These are phyloP conservation scores for Rhododendron simsii DNA, from an alignment of 148 eudicot genomes.

Conservation along the genomic window DNA sequence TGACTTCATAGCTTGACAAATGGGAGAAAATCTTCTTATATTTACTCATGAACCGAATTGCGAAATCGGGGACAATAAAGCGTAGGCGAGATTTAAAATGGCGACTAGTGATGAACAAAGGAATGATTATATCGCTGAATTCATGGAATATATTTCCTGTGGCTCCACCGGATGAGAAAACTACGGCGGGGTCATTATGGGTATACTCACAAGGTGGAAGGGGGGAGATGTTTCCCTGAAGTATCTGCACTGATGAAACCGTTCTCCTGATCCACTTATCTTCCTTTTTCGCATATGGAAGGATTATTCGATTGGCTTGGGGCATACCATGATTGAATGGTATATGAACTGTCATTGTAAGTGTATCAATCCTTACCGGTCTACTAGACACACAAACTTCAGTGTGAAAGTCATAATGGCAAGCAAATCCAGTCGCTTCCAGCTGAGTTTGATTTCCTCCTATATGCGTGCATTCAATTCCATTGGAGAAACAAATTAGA, in stretches of 20 bases:
- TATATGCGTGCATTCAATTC: constrained; percentile 1
- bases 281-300: constrained; percentile 34
- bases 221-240: constrained; percentile 24
- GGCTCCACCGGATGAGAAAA: not conserved
- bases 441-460: not conserved
- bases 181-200: not conserved
- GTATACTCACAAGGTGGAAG: constrained; percentile 31
- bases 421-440: not conserved
- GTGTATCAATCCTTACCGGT: constrained; percentile 15
- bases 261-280: constrained; percentile 16
- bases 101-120: not conserved
- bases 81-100: not conserved
- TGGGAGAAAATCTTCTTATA: not conserved
- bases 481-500: not conserved
- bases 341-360: constrained; percentile 15
- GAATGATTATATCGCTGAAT: not conserved
- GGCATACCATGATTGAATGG: constrained; percentile 8
- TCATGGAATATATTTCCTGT: not conserved
- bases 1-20: not conserved
- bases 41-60: not conserved
- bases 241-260: constrained; percentile 32
- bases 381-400: not conserved
- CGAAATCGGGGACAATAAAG: not conserved
- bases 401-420: not conserved
- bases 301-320: constrained; percentile 3